phyloP scores from a whole-genome alignment of 768 basidiomycete species.

The Tulasnella calospora region DNA sequence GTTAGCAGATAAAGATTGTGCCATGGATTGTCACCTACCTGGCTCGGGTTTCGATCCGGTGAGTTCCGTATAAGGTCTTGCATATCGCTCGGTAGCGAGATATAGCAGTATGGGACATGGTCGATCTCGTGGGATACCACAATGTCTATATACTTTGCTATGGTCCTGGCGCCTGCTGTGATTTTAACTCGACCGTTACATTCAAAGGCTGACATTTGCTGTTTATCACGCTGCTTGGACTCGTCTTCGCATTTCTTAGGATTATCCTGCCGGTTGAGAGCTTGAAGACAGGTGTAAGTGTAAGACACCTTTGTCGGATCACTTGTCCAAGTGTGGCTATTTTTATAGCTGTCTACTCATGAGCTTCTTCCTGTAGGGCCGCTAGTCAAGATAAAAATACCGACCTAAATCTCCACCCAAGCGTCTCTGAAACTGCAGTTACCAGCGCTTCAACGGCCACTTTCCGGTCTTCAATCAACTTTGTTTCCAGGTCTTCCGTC shows the following conservation, averaged over 20 bases:
- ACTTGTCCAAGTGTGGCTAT: constrained; percentile 13
- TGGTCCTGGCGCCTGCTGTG: background rate
- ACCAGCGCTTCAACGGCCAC: background rate
- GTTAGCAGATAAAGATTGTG: background rate
- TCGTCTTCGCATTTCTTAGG: constrained; percentile 28
- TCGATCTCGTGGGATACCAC: constrained; percentile 30
- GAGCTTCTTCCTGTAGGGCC: background rate
- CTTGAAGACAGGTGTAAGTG: constrained; percentile 29
- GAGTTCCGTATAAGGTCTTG: constrained; percentile 24
- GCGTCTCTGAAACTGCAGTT: background rate
- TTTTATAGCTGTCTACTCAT: constrained; percentile 16
- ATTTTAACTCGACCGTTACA: constrained; percentile 34
- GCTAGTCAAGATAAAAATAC: background rate
- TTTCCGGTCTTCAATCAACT: background rate
- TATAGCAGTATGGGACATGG: constrained; percentile 34
- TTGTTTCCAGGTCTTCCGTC: background rate
- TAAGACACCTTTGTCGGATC: constrained; percentile 27
- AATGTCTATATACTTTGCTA: constrained; percentile 19
- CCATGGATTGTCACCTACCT: constrained; percentile 26
- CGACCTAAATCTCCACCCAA: background rate
- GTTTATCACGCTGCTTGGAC: constrained; percentile 32
- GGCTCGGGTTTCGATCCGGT: constrained; percentile 19
- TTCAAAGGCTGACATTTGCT: constrained; percentile 32
- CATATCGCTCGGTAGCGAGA: constrained; percentile 28
- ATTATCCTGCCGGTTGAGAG: constrained; percentile 25